phyloP scores from a whole-genome alignment of 2,329 filamentous ascomycete species.

The Fusarium haematococcum region DNA sequence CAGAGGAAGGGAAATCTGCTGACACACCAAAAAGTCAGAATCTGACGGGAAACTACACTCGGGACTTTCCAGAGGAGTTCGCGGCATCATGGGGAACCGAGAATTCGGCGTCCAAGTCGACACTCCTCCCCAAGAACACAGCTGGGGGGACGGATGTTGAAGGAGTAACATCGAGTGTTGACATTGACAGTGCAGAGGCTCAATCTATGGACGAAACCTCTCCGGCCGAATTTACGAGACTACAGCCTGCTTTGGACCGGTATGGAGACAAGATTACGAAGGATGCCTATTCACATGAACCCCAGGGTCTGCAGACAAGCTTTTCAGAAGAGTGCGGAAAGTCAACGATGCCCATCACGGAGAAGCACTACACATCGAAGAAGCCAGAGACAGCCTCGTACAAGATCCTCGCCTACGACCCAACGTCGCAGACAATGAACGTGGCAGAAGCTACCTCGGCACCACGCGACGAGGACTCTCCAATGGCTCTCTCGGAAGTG shows the following conservation, averaged over 20 bases:
- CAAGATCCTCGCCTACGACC: conserved; percentile 76
- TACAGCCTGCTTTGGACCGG: conserved; percentile 50
- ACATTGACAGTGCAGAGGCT: conserved; percentile 46
- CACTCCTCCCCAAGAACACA: conserved; percentile 39
- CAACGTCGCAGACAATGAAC: conserved; percentile 66
- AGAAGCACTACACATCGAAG: conserved; percentile 47
- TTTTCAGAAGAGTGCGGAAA: conserved; percentile 57
- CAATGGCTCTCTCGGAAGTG: conserved; percentile 69
- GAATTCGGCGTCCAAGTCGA: conserved; percentile 43
- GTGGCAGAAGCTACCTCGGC: conserved; percentile 71
- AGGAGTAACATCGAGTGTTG: not conserved
- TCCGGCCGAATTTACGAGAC: conserved; percentile 41
- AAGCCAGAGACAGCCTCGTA: conserved; percentile 53
- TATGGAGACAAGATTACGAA: conserved; percentile 20
- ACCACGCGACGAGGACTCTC: conserved; percentile 59
- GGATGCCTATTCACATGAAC: conserved; percentile 58
- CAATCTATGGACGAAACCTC: conserved; percentile 58
- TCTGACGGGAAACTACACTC: conserved; percentile 61
- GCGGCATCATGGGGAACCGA: conserved; percentile 54
- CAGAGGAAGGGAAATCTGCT: not conserved
- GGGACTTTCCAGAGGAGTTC: conserved; percentile 67
- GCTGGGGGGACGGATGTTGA: not conserved
- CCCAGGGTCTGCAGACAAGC: conserved; percentile 62
- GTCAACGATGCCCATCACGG: conserved; percentile 50
- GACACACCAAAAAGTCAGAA: not conserved